Evolutionary conservation across 352 stramenopile genomes (phyloP).

Genomic region (Thalassiosira livingstoniorum): DNA sequence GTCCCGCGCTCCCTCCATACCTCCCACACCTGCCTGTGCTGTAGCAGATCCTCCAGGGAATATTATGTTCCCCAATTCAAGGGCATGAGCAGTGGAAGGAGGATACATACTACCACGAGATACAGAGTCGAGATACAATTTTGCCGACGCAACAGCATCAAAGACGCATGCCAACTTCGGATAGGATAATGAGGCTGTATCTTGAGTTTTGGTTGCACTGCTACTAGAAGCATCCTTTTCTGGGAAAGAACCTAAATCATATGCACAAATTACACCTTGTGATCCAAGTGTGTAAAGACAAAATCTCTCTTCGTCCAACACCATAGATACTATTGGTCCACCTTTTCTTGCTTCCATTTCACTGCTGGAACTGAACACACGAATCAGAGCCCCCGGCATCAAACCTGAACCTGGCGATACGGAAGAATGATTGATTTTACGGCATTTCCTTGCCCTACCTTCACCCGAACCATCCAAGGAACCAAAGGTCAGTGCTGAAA

Average conservation of each 20-base stretch:
- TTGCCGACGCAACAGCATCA: conserved; percentile 63
- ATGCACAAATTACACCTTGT: conserved; percentile 77
- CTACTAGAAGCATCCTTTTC: background rate
- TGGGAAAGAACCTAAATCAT: conserved; percentile 62
- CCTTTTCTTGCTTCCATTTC: conserved; percentile 85
- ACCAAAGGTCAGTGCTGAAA: conserved; percentile 64
- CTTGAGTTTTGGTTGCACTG: background rate
- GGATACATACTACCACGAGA: conserved; percentile 72
- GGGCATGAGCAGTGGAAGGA: conserved; percentile 49
- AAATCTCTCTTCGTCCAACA: conserved; percentile 89
- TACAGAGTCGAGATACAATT: conserved; percentile 80
- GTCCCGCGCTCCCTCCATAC: conserved; percentile 81
- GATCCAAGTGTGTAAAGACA: conserved; percentile 91
- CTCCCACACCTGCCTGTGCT: conserved; percentile 78
- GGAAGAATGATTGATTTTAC: conserved; percentile 91
- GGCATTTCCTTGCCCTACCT: conserved; percentile 83
- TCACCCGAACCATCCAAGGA: conserved; percentile 34
- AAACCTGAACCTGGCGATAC: conserved; percentile 48
- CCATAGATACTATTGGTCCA: conserved; percentile 89
- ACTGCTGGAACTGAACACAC: conserved; percentile 78
- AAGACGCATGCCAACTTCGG: conserved; percentile 63
- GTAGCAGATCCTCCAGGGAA: conserved; percentile 71
- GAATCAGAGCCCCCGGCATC: conserved; percentile 75
- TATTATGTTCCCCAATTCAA: conserved; percentile 61
- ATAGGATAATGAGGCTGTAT: conserved; percentile 8